Evolutionary conservation across 306 rosid species (phyloP).

Genomic region (Cucumis cinereus): DNA sequence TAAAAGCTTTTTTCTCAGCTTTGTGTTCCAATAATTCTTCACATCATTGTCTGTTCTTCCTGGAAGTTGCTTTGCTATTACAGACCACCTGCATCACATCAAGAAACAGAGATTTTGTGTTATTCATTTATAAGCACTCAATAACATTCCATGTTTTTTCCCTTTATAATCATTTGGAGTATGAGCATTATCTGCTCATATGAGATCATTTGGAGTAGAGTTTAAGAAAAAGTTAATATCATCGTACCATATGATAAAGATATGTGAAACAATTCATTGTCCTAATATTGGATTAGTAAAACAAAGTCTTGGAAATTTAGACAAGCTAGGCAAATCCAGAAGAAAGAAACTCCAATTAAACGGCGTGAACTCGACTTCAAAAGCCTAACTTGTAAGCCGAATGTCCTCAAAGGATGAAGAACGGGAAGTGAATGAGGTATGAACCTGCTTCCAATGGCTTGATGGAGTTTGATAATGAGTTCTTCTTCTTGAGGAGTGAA

Average conservation of each 20-base stretch:
- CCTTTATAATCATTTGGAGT: not conserved
- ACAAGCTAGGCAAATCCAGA: not conserved
- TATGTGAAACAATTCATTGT: not conserved
- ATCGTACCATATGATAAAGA: not conserved
- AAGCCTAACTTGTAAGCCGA: not conserved
- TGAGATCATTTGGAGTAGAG: too few species aligned
- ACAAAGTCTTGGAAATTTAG: too few species aligned
- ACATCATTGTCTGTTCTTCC: constrained; percentile 98
- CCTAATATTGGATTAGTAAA: not conserved
- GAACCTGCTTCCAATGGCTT: constrained; percentile 86
- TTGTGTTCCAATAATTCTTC: constrained; percentile 93
- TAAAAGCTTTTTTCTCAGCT: constrained; percentile 74
- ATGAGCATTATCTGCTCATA: not conserved
- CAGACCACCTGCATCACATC: constrained; percentile 61
- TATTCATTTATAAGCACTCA: not conserved
- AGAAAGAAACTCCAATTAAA: not conserved
- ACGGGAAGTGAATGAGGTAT: not conserved
- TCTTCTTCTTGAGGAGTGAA: constrained; percentile 85
- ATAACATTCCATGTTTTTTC: not conserved
- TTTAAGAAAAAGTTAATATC: not conserved
- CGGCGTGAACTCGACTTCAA: not conserved
- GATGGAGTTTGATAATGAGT: constrained; percentile 64
- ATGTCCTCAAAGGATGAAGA: not conserved
- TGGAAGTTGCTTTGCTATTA: constrained; percentile 60
- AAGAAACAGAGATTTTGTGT: not conserved